Base-by-base conservation (phyloP, 2,329 filamentous ascomycete genomes). In the Neopestalotiopsis rosae region DNA sequence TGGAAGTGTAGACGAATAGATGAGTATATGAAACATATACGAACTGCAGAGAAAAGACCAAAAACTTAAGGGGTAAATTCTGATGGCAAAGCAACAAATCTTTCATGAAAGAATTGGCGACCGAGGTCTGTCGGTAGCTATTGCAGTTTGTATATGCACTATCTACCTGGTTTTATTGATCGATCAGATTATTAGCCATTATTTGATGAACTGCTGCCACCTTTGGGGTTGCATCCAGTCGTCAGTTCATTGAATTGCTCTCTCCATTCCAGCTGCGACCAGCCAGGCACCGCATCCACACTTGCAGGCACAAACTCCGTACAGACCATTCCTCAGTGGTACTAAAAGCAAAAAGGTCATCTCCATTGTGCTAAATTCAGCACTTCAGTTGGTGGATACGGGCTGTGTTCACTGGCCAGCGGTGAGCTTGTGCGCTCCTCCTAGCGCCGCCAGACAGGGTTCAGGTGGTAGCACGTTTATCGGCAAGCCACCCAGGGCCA, bases 401-500 rank as follows among this genome's bases (percentile, higher is more conserved):
- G 30, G 49, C n/a, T n/a, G 14, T 30, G 57, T 24, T 59, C 59
- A 66, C 49, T 66, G 63, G 40, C 63, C 63, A 66, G 49, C 63
- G 58, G 65, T 38, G 28, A 67, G 65, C 65, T 67, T 67, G 65
- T 67, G 65, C 65, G 24, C 52, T 30, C 34, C 24, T 28, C 49
- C 65, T 67, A 67, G 65, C 40, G 65, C 58, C 65, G 24, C 24
- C 30, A 61, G 17, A 38, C 65, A 59, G 56, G 52, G 65, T 59
- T 67, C 14, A 30, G 58, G 30, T 34, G 12, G 30, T 30, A 59
- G 64, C 45, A 52, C 45, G 45, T 52, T 66, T 66, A 61, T 59
- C 52, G 65, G 56, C 65, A 67, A 67, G 56, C 65, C 64, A 38
- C 34, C 34, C 34, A 38, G 34, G 34, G 34, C 64, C 45, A 66